Base-by-base conservation (phyloP, 1,284 basidiomycete species). In the Kwoniella shivajii region DNA sequence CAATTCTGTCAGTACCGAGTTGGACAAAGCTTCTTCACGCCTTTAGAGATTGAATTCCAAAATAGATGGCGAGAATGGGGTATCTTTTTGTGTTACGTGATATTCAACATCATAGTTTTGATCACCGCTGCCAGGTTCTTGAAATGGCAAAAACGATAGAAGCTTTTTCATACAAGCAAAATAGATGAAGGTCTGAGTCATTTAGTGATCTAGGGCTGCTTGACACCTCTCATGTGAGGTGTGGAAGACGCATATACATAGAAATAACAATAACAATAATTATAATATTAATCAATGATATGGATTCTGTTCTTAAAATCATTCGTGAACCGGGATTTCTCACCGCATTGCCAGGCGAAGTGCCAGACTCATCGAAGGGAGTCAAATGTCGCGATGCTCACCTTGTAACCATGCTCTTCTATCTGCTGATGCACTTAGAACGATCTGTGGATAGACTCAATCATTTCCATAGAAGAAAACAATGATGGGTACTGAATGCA, bases 121-220 rank as follows among this genome's bases (percentile, higher is more conserved):
- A 82, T 90, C 47, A 66, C 88, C 48, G 88, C 88, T 2, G 90
- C 89, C 29, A 83, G 86, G 20, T 88, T 85, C 80, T 80, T 92
- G 48, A 65, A 58, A 45, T 73, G 63, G 57, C 43, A 43, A 33
- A 45, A 36, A 31, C 51, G 51, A 30, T 53, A 53, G 45, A 45
- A n/a, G n/a, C 16, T 16, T 29, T 13, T 30, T n/a, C n/a, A 26
- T 18, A 30, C 13, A 13, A 43, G 7, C 9, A 24, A 27, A 43
- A 27, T 13, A 43, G 22, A 24, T 5, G 20, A 24, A 27, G 10
- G 41, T 14, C 3, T 18, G 6, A 18, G 37, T 11, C 6, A 18
- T 14, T 18, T 4, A 13, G 2, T 4, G 11, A 24, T 5, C 13
- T 0, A 3, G 27, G 13, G 6, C 24, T 0, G 7, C 27, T 24